Base-by-base conservation (phyloP, 495 filamentous ascomycete genomes). In the Aspergillus homomorphus region DNA sequence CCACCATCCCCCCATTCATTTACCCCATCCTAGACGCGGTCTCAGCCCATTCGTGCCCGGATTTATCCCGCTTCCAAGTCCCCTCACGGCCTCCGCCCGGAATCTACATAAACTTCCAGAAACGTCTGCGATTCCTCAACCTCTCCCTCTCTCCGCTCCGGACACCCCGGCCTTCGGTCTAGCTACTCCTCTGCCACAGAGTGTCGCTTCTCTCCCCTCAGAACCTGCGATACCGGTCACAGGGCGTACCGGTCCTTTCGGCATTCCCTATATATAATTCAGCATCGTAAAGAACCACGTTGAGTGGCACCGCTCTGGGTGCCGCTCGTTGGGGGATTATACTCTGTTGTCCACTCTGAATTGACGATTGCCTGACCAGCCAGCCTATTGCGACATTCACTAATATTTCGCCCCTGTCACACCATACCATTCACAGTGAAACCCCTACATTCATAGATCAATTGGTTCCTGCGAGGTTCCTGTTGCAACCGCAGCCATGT, bases 401-500 rank as follows among this genome's bases (percentile, higher is more conserved):
- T 28, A 28, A 28, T 28, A 28, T 28, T 9, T 24, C 21, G 48
- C 48, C 48, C 48, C 48, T 7, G 15, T 51, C 23, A 30, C 20
- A 51, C 23, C 48, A 51, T n/a, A 24, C 24, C 19, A 22, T 15
- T 19, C 30, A 4, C 50, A 4, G 20, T 23, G 22, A n/a, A n/a
- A 15, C 21, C 33, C 22, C 16, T n/a, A 10, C 21, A 44, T 23
- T 44, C 2, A 54, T 16, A n/a, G 23, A 3, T 18, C 50, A 7
- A 53, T 49, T 49, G 45, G 33, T 38, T 49, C 45, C 45, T 20
- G 45, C 14, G 46, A 9, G 6, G 22, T 21, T 22, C 46, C 33
- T 51, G 21, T 58, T 44, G 24, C n/a, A 49, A 19, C 59, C 52
- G 60, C 59, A 61, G 57, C 54, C 63, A 76, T 76, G 73, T 76